Evolutionary conservation across 805 yeast genomes (phyloP).

Genomic region (Maudiozyma turicensis): DNA sequence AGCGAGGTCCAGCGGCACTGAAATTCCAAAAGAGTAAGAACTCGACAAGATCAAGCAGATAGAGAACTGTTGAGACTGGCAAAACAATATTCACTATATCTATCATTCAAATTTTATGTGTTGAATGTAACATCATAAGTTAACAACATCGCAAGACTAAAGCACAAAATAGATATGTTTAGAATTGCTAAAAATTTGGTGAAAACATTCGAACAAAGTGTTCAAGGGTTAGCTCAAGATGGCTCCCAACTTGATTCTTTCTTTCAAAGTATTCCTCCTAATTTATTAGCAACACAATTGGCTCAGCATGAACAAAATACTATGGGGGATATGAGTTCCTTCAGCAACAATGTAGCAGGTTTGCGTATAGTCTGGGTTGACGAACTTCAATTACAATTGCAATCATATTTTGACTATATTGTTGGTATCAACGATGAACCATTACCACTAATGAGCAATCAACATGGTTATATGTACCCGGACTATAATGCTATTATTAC

Average conservation of each 20-base stretch:
- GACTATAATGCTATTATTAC: conserved; percentile 33
- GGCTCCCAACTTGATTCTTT: conserved; percentile 26
- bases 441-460: conserved; percentile 30
- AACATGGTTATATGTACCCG: conserved; percentile 30
- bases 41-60: too few species aligned
- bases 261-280: conserved; percentile 30
- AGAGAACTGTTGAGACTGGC: too few species aligned
- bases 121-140: too few species aligned
- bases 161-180: conserved; percentile 33
- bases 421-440: conserved; percentile 72
- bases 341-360: conserved; percentile 35
- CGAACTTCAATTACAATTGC: conserved; percentile 48
- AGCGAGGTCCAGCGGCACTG: too few species aligned
- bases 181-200: conserved; percentile 59
- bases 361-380: conserved; percentile 48
- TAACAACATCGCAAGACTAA: background rate
- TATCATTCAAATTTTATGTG: too few species aligned
- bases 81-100: too few species aligned
- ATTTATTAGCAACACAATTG: conserved; percentile 20
- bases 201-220: conserved; percentile 40
- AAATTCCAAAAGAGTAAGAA: too few species aligned
- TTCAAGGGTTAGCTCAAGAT: conserved; percentile 30
- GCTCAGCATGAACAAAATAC: background rate
- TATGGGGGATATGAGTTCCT: background rate
- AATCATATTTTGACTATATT: conserved; percentile 81